Evolutionary conservation across 2,329 filamentous ascomycete genomes (phyloP).

Genomic region (Exophiala sp.): DNA sequence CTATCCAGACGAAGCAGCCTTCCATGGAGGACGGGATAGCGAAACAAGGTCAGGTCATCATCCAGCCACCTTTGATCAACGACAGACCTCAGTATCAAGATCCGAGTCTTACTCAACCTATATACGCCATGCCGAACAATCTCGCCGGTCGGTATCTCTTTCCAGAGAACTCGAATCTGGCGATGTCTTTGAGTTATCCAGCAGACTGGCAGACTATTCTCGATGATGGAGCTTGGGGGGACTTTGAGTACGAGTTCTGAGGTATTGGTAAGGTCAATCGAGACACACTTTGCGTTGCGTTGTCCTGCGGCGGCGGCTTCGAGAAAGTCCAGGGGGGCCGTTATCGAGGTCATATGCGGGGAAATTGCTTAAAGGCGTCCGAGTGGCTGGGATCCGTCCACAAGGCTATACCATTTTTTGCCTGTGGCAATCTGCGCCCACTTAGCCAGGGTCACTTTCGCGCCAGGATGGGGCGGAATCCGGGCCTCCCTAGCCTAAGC

Average conservation of each 20-base stretch:
- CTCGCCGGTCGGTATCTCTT: constrained; percentile 8
- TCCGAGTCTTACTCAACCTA: constrained; percentile 12
- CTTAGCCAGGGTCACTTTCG: too few relatives aligned
- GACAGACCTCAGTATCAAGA: constrained; percentile 15
- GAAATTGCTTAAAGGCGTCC: too few relatives aligned
- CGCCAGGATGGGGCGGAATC: too few relatives aligned
- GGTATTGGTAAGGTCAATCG: not conserved
- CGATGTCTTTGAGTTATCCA: constrained; percentile 14
- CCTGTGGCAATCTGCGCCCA: too few relatives aligned
- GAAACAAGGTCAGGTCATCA: not conserved
- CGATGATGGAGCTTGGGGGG: constrained; percentile 18
- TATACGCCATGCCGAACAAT: constrained; percentile 13
- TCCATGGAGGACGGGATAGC: not conserved
- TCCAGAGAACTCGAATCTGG: constrained; percentile 6
- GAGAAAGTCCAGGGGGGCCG: not conserved
- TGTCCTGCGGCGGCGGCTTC: too few relatives aligned
- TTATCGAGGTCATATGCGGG: too few relatives aligned
- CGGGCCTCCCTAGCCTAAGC: too few relatives aligned
- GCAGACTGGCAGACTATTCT: constrained; percentile 18
- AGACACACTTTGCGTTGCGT: too few relatives aligned
- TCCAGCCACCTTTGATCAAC: not conserved
- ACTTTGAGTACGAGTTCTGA: constrained; percentile 22
- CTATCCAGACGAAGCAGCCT: constrained; percentile 6
- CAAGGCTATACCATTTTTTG: too few relatives aligned
- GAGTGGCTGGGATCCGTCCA: too few relatives aligned